Evolutionary conservation across 192 early-diverging fungal genomes (phyloP).

Genomic region (Coemansia sp.): DNA sequence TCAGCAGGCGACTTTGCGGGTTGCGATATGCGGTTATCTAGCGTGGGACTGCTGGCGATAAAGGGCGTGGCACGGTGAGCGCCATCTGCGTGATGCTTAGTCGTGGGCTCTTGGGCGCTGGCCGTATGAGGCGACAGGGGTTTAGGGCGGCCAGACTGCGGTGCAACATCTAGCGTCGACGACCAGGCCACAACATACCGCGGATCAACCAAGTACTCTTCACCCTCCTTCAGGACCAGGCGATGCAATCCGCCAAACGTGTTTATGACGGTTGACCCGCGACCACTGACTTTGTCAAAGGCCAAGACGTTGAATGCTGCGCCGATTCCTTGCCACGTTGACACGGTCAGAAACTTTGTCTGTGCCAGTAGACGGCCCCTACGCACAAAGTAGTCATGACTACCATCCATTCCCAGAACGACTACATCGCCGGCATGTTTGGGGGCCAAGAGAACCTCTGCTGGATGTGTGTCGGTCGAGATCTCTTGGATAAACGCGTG

Average conservation of each 20-base stretch:
- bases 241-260: slow-evolving; percentile 67
- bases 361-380: slow-evolving; percentile 62
- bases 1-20: slow-evolving; percentile 32
- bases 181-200: slow-evolving; percentile 56
- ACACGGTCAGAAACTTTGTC: slow-evolving; percentile 32
- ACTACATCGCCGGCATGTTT: slow-evolving; percentile 62
- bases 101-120: background rate
- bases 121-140: background rate
- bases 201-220: slow-evolving; percentile 73
- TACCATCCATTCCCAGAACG: slow-evolving; percentile 58
- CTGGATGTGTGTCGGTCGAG: slow-evolving; percentile 54
- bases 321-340: slow-evolving; percentile 41
- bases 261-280: slow-evolving; percentile 67
- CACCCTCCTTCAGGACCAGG: slow-evolving; percentile 62
- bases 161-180: slow-evolving; percentile 13
- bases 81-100: background rate
- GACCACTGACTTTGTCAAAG: slow-evolving; percentile 62
- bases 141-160: slow-evolving; percentile 28
- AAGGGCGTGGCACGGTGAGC: slow-evolving; percentile 12
- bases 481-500: slow-evolving; percentile 40
- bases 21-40: slow-evolving; percentile 27
- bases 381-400: slow-evolving; percentile 62
- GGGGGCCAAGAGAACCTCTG: slow-evolving; percentile 70
- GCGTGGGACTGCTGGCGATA: slow-evolving; percentile 20
- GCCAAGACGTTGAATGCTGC: slow-evolving; percentile 56